Evolutionary conservation across 306 rosid species (phyloP).

Genomic region (Cucurbita argyrosperma): DNA sequence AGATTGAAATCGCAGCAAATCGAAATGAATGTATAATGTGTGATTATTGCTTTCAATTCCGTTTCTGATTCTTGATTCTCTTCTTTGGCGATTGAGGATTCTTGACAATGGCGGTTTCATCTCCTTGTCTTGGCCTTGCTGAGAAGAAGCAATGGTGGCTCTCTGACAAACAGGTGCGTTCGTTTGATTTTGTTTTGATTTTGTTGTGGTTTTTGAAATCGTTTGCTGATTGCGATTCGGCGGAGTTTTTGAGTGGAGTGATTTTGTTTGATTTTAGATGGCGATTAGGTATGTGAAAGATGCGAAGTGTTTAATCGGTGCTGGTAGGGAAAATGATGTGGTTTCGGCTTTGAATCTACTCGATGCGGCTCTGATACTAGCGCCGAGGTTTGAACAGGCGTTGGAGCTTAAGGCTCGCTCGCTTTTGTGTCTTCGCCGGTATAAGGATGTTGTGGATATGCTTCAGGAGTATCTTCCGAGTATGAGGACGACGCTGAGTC

Average conservation of each 20-base stretch:
- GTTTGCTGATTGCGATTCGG: neutral
- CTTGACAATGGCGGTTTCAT: conserved; percentile 31
- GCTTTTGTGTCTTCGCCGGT: conserved; percentile 54
- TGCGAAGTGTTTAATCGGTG: conserved; percentile 44
- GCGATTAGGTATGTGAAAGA: conserved; percentile 65
- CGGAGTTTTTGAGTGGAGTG: neutral
- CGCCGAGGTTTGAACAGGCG: conserved; percentile 61
- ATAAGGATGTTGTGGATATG: conserved; percentile 76
- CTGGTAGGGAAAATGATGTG: conserved; percentile 48
- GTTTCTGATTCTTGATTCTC: conserved; percentile 1
- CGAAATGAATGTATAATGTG: neutral
- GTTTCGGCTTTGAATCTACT: conserved; percentile 55
- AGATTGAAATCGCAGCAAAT: neutral
- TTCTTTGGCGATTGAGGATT: neutral
- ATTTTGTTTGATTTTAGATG: conserved; percentile 15
- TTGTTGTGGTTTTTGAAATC: neutral
- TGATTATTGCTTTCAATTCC: neutral
- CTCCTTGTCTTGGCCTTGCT: conserved; percentile 28
- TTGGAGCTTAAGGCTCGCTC: conserved; percentile 71
- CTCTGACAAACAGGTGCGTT: conserved; percentile 45
- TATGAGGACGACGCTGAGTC: conserved; percentile 35
- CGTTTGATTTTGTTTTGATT: neutral
- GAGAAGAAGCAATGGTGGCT: conserved; percentile 96
- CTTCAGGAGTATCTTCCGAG: conserved; percentile 90
- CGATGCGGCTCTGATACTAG: conserved; percentile 66